Base-by-base conservation (phyloP, 768 basidiomycete species). In the Suillus subalutaceus region DNA sequence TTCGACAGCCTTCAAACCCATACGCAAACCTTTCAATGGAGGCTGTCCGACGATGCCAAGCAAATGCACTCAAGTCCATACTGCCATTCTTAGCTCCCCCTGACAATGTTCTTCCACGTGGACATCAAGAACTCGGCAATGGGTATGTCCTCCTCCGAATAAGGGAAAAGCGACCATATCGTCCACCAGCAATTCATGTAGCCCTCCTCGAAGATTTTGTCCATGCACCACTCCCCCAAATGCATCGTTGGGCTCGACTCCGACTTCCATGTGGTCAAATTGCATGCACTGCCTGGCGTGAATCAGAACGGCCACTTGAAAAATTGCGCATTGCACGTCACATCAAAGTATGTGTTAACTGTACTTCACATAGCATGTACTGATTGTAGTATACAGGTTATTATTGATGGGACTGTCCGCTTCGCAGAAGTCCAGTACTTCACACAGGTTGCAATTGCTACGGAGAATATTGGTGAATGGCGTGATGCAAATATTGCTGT, bases 241-340 rank as follows among this genome's bases (percentile, higher is more conserved):
- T 50, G 48, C 48, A 50, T 26, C 13, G 23, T 50, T 74, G 73
- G 72, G 74, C 72, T 30, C 69, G 68, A 0, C 37, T 75, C 0
- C 59, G 65, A 7, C 66, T 74, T 10, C 74, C 74, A 4, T 74
- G 69, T 59, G 74, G 73, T 1, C 73, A 74, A 46, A 70, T 73
- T 44, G 69, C 67, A 0, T 64, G 68, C 1, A 69, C 65, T 55
- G 37, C 66, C 2, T 81, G 72, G 74, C 74, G 72, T 44, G 81
- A 82, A 62, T 20, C 16, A 13, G 7, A 41, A 15, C 65, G 67
- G 26, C 41, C 59, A 4, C 66, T 59, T 3, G 59, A 74, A 43
- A 68, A 76, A 15, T 35, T 75, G 10, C 65, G 76, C 10, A 75
- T 72, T 5, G 65, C 79, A 12, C 63, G 77, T 6, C 79, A 77